Base-by-base conservation (phyloP, 2,329 filamentous ascomycete species). In the Fusarium tricinctum region DNA sequence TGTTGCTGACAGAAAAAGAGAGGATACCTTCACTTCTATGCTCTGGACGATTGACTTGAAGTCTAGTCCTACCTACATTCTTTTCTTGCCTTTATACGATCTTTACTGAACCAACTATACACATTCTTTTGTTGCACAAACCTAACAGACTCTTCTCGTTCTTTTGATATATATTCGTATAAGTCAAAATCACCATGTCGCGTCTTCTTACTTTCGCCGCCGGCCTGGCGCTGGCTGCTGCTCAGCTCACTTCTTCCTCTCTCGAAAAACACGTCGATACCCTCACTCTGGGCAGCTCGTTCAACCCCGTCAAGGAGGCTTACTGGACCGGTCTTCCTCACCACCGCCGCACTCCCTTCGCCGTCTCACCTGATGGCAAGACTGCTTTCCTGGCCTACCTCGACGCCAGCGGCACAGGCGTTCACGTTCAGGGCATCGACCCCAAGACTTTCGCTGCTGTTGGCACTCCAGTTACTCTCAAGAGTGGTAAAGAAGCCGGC, bases 271-370 rank as follows among this genome's bases (percentile, higher is more conserved):
- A 77, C 45, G 77, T 78, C 58, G 76, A 86, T 63, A 80, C 80
- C 48, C 73, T 88, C 49, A 78, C 81, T 30, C 80, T 89, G n/a
- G 78, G 81, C 28, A 78, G 78, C 64, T 77, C 80, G 33, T 89
- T 89, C 77, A 84, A 86, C 71, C 86, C 87, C 8, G 80, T 89
- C 68, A 85, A 87, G 74, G 81, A 81, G 19, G 83, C 86, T 10
- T 89, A 89, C 81, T 89, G 87, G 87, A 89, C 87, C 15, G 82
- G 81, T 20, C 82, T 85, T 45, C 85, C 86, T 44, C 88, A 89
- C 69, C 87, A 89, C 74, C 85, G 87, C 45, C 84, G 87, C 51
- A 89, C 87, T 14, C 87, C 87, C 8, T 89, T 89, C 64, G 83
- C 87, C n/a, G 80, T 88, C 32, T 89, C 87, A 1, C 86, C 87